phyloP scores from a whole-genome alignment of 352 stramenopile species.

The Pythium graminicola region DNA sequence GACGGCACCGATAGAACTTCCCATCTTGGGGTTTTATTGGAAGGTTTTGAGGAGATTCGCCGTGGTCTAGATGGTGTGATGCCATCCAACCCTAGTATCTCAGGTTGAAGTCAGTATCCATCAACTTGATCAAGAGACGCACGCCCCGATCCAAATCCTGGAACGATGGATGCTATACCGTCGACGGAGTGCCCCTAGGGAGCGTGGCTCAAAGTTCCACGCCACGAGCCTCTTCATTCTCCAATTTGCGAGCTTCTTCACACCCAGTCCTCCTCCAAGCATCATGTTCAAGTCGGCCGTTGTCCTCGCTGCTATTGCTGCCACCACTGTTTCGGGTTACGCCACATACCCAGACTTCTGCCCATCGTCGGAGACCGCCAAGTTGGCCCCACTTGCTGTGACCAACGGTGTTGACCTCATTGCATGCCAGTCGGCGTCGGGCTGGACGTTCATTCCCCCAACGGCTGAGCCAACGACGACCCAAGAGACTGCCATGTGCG shows the following conservation, averaged over 20 bases:
- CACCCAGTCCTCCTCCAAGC: neutral
- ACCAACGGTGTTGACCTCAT: neutral
- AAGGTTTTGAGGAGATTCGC: too few species aligned
- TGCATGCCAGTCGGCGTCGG: conserved; percentile 5
- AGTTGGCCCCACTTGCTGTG: conserved; percentile 1
- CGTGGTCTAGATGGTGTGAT: too few species aligned
- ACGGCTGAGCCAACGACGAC: neutral
- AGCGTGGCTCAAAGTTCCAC: too few species aligned
- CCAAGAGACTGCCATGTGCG: conserved; percentile 10
- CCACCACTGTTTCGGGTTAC: conserved; percentile 10
- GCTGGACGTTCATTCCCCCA: conserved; percentile 14
- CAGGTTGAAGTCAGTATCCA: too few species aligned
- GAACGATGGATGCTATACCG: too few species aligned
- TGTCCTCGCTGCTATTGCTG: conserved; percentile 13
- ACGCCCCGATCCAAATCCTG: too few species aligned
- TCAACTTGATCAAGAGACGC: too few species aligned
- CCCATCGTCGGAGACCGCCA: neutral
- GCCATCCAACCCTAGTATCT: too few species aligned
- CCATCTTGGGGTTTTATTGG: too few species aligned
- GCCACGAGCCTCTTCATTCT: too few species aligned
- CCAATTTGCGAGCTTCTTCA: conserved; percentile 17
- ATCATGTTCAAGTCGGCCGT: conserved; percentile 23
- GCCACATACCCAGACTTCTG: conserved; percentile 12
- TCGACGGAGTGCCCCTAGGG: too few species aligned
- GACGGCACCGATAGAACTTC: too few species aligned